Conservation (phyloP, 1,284 basidiomycete species). For the Meripilus lineatus region DNA sequence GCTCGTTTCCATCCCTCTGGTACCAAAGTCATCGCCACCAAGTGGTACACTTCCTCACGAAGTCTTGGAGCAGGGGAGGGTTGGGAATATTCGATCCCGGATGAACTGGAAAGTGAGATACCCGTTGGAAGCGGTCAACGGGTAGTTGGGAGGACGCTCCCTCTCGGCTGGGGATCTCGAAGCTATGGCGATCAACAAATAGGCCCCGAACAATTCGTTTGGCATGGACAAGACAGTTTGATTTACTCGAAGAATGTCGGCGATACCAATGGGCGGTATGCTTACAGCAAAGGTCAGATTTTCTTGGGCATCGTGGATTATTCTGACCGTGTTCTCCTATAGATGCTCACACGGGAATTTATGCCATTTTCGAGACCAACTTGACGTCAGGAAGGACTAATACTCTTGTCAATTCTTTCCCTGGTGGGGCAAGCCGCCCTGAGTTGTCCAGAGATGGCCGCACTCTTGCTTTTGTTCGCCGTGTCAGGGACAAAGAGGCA, state of each 20-base stretch:
- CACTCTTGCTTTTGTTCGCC: conserved; percentile 68
- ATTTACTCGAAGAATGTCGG: conserved; percentile 62
- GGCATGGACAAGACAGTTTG: conserved; percentile 49
- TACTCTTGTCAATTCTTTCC: conserved; percentile 47
- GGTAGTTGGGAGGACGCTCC: conserved; percentile 50
- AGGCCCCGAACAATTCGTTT: conserved; percentile 66
- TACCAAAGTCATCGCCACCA: conserved; percentile 57
- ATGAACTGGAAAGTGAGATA: conserved; percentile 26
- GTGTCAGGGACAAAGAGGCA: conserved; percentile 67
- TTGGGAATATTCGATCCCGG: conserved; percentile 57
- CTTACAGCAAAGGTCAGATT: conserved; percentile 59
- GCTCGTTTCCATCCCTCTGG: conserved; percentile 66
- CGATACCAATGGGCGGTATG: conserved; percentile 46
- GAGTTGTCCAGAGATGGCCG: conserved; percentile 64
- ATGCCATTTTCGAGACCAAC: conserved; percentile 60
- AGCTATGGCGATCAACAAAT: conserved; percentile 65
- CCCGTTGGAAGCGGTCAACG: conserved; percentile 46
- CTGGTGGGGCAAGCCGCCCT: conserved; percentile 69
- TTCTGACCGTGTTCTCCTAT: not conserved
- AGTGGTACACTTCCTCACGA: conserved; percentile 63
- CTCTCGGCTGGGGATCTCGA: conserved; percentile 51
- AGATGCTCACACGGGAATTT: conserved; percentile 71
- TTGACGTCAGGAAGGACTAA: conserved; percentile 49
- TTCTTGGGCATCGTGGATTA: not conserved
- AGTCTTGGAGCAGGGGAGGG: conserved; percentile 67